Base-by-base conservation (phyloP, 2,329 filamentous ascomycete species). In the Amphichorda felina region DNA sequence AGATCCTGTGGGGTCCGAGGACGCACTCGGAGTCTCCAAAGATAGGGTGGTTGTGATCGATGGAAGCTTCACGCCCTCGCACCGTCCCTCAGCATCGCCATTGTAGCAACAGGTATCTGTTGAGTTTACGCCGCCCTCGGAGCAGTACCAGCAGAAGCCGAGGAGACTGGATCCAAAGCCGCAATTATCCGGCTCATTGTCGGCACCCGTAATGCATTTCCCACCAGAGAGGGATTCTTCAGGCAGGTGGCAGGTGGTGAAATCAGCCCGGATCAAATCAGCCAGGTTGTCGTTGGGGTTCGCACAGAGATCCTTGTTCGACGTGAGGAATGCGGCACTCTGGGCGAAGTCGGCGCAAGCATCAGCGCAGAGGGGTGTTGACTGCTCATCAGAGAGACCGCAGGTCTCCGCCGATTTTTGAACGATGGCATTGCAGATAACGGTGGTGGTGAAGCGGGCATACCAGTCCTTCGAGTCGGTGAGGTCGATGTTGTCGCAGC, bases 71-170 rank as follows among this genome's bases (percentile, higher is more conserved):
- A 98, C 82, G 34, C 74, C 73, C 34, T 72, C 61, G 55, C 91
- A 98, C 43, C 78, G 73, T 18, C 63, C 61, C 39, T 84, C 72
- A n/a, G 81, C 79, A 41, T 86, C 69, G 5, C 88, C 78, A 48
- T 77, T 86, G 50, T 87, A 80, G 57, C 91, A 98, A 64, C 91
- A 98, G 4, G 88, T 93, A 55, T 96, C 89, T 34, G 89, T 96
- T 8, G 86, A 82, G 58, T 96, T 96, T 42, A 79, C 75, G 19
- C 88, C 87, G 47, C 83, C 89, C 6, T 77, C 68, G 29, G 74
- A 71, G 57, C 91, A 98, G 57, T 91, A 95, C 4, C 79, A 76
- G 62, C 91, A 98, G 25, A 98, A 68, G 3, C 88, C 87, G 37
- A 79, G 55, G 7, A 70, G 75, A 54, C 73, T 79, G 43, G 75